Base-by-base conservation (phyloP, 75 land plant genomes). In the Adiantum capillusveneris region DNA sequence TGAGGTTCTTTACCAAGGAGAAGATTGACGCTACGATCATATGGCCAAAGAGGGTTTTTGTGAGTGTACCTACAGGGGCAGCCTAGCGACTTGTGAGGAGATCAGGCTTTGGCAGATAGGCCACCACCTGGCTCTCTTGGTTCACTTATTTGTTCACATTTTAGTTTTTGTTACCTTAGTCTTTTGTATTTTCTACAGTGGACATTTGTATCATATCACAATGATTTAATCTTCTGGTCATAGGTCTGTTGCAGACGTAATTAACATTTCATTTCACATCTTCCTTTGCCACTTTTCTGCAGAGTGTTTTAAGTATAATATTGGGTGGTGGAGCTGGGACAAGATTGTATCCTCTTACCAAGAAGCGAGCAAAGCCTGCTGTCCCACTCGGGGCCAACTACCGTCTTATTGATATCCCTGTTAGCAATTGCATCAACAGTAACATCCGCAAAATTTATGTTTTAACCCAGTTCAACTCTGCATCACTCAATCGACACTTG, bases 401-500 rank as follows among this genome's bases (percentile, higher is more conserved):
- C 44, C 73, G 91, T 41, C 75, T 90, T 17, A 74, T 90, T 43
- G 96, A 90, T 44, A 78, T 78, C 57, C 85, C 79, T 30, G 79
- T 90, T 9, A 90, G 96, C 78, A 90, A 90, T 63, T 90, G 96
- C 73, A 81, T 90, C 52, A 83, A 86, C 67, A 90, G 87, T 44
- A 81, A 84, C 70, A 90, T 90, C 28, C 68, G 65, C 49, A 90
- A 81, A 67, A 84, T 90, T 31, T 90, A 83, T 65, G 91, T 83
- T 21, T 76, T 90, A 55, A 90, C 91, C 9, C 96, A 90, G 41
- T 86, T 73, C 75, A 90, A 90, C 41, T 86, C 91, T 2, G 78
- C 96, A n/a, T 86, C 91, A 20, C 79, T 90, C 25, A 90, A 86
- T 65, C 70, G 81, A 14, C 96, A 90, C 59, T 72, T 90, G 41